These are phyloP conservation scores for Hemisphaericaspora xylanilytica DNA, from an alignment of 1,139 yeast genomes.

Conservation along the genomic window DNA sequence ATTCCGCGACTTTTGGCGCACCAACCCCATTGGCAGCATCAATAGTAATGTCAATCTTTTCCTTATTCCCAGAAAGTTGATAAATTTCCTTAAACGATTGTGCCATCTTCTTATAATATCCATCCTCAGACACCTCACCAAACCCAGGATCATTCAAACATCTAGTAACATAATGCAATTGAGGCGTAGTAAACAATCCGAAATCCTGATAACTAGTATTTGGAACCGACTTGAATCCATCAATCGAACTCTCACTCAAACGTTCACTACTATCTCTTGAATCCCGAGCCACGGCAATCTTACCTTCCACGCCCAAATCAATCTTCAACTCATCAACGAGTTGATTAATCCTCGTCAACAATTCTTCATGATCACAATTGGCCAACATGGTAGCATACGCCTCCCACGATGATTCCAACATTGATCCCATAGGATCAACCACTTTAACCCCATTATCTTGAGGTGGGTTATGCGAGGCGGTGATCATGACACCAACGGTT, in stretches of 20 bases:
- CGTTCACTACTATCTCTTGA: conserved; percentile 77
- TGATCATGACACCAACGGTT: conserved; percentile 87
- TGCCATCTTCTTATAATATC: conserved; percentile 69
- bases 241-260: conserved; percentile 61
- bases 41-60: conserved; percentile 52
- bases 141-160: conserved; percentile 60
- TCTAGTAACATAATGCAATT: conserved; percentile 84
- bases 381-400: conserved; percentile 76
- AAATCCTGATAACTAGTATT: conserved; percentile 51
- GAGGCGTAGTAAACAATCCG: conserved; percentile 88
- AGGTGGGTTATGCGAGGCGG: conserved; percentile 97
- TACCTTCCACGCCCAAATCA: conserved; percentile 35
- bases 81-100: conserved; percentile 34
- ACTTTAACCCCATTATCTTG: conserved; percentile 94
- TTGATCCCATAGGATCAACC: conserved; percentile 91
- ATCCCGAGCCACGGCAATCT: conserved; percentile 62
- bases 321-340: conserved; percentile 37
- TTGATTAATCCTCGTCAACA: conserved; percentile 24
- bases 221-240: conserved; percentile 56
- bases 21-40: conserved; percentile 98
- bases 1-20: conserved; percentile 64
- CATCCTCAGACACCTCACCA: conserved; percentile 64
- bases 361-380: conserved; percentile 52
- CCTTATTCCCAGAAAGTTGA: conserved; percentile 19
- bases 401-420: conserved; percentile 89